Evolutionary conservation across 2,329 filamentous ascomycete genomes (phyloP), one percentile per base, ranked within the genome.

Genomic region (Exophiala lecanii-corni): DNA sequence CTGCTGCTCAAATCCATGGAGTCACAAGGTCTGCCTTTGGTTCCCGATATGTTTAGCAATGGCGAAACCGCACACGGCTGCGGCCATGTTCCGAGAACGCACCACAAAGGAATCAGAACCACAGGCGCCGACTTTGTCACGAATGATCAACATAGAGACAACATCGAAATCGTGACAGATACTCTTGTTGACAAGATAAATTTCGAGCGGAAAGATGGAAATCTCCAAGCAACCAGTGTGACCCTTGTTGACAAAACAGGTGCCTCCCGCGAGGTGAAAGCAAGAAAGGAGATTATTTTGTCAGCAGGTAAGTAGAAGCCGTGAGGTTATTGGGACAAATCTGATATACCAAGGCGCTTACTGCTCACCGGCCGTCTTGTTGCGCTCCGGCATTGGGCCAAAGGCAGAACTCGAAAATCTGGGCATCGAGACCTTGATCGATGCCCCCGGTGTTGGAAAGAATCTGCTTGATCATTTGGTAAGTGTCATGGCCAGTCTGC

Each of bases 21-120:
- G 6, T 74, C 72, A 2, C 62, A 72, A 46, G 77, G 76, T 42
- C 58, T 81, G 1, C 69, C 72, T 0, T 63, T 77, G n/a, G 68
- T 76, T 30, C 66, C 68, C 13, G 78, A 82, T 49, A 79, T 81
- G 74, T 81, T 81, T 55, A 70, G 71, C 1, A 73, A 69, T 17
- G 72, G 73, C 13, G 65, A 72, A 20, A 69, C 68, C 15, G 59
- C 74, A 1, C 70, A 77, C 39, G 76, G 75, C 1, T 79, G 75
- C 50, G 76, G 76, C 2, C 75, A 79, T 57, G 73, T 61, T 1
- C 66, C 72, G 9, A 64, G 75, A 48, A 77, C 74, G 6, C 40
- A 75, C 2, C 66, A 72, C 40, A 64, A 73, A 39, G 76, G 76
- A 0, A 59, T 72, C 13, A 66, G 76, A 16, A 72, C 70, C 1